phyloP scores from a whole-genome alignment of 2,329 filamentous ascomycete genomes.

The Lachnellula suecica region DNA sequence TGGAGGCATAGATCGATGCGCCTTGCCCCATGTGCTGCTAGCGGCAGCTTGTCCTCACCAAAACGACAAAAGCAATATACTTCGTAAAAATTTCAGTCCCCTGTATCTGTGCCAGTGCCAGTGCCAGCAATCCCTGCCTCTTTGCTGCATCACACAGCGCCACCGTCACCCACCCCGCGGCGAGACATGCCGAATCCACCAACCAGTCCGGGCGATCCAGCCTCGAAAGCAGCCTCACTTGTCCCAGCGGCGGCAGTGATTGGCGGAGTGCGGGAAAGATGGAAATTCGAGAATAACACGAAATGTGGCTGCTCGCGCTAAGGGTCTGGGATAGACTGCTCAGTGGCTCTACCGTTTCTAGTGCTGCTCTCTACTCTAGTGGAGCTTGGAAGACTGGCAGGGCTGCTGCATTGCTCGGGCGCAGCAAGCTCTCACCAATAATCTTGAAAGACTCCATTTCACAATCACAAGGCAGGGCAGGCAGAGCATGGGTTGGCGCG shows the following conservation, averaged over 20 bases:
- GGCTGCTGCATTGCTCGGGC: slow-evolving; percentile 22
- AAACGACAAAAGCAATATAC: too few relatives aligned
- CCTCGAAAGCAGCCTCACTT: slow-evolving; percentile 24
- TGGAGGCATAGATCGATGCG: too few relatives aligned
- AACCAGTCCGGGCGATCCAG: slow-evolving; percentile 6
- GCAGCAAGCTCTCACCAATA: slow-evolving; percentile 7
- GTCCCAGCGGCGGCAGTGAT: slow-evolving; percentile 6
- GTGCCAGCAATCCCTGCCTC: slow-evolving; percentile 12
- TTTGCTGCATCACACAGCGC: slow-evolving; percentile 15
- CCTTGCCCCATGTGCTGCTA: too few relatives aligned
- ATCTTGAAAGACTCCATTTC: background rate
- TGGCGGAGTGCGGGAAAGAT: slow-evolving; percentile 15
- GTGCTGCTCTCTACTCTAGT: background rate
- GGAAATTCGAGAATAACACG: slow-evolving; percentile 23
- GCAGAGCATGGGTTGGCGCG: background rate
- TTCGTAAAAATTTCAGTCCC: too few relatives aligned
- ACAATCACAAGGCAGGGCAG: background rate
- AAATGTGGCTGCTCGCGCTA: slow-evolving; percentile 8
- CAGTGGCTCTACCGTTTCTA: background rate
- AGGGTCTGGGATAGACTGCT: background rate
- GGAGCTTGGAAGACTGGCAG: slow-evolving; percentile 1
- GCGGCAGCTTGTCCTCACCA: too few relatives aligned
- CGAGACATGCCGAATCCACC: background rate
- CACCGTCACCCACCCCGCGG: slow-evolving; percentile 17
- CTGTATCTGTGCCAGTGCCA: too few relatives aligned